Base-by-base conservation (phyloP, 2,329 filamentous ascomycete genomes). In the Cladosporium sp. region DNA sequence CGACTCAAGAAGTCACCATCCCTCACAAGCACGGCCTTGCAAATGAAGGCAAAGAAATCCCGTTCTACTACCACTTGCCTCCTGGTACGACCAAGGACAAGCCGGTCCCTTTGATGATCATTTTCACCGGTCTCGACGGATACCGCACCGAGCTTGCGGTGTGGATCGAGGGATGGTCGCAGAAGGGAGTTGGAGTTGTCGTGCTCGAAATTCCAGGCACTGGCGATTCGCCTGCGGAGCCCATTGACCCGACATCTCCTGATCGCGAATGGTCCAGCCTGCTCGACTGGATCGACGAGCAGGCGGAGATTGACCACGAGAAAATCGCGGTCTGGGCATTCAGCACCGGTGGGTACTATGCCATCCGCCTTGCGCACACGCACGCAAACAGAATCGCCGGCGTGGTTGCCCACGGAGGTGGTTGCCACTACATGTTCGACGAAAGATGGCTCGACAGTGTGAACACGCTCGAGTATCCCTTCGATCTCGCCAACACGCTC, bases 21-120 rank as follows among this genome's bases (percentile, higher is more conserved):
- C 79, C 82, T 6, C 82, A 87, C 67, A 70, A 63, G 4, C 73
- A 79, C 56, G 71, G 70, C 30, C 58, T 71, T 11, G 69, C 70
- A 0, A 64, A 63, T 15, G 85, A 88, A 57, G 75, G 80, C 42
- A 63, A 70, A 1, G 51, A 63, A 0, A 83, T 89, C 47, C 83
- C 84, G 1, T 75, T 83, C 12, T 88, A 87, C 64, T 75, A 87
- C 54, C 79, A 86, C 6, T 60, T 83, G 0, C 85, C 86, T 0
- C 66, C 70, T 1, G 59, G 66, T 8, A 73, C 75, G 0, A 66
- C 66, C 0, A 63, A 65, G 0, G 58, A 67, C 2, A 69, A 69
- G 4, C 77, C 74, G 0, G 74, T 72, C 0, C 79, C 80, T 0
- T 66, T 76, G 12, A 68, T 83, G 2, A 65, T 82, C 30, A 77